Base-by-base conservation (phyloP, 2,329 filamentous ascomycete species). In the Nectriaceae sp. region DNA sequence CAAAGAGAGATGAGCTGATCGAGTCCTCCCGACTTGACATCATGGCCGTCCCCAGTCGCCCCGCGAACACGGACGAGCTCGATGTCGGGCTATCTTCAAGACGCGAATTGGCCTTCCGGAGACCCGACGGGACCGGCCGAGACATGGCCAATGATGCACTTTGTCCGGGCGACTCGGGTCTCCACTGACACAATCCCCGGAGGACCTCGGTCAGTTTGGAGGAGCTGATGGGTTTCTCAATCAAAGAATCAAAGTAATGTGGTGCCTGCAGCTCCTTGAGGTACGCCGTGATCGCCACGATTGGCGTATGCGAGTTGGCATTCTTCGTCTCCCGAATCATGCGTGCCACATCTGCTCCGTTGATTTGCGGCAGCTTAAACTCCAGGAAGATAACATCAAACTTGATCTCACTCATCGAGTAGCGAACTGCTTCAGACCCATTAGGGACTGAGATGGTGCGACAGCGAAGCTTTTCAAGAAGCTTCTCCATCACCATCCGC, bases 351-450 rank as follows among this genome's bases (percentile, higher is more conserved):
- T 99, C 94, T 11, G 90, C 89, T 20, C 94, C 94, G 61, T 91
- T 97, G 64, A 97, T 91, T 64, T 96, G 90, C 10, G 94, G 93
- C 39, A 99, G 76, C 67, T 93, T 95, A 74, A 91, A 97, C 70
- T 99, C 94, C 70, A 96, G 93, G 77, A 99, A 94, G 66, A 99
- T 97, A 61, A 97, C 90, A 70, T 99, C 94, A 65, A 97, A 99
- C 65, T 97, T 96, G 65, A 99, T 93, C 65, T 97, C 93, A 64
- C 93, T 93, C 78, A 96, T 89, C 21, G 94, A 91, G 70, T 94
- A 96, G 19, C 93, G 85, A 61, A 96, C 87, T 11, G 93, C 94
- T 65, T 99, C 94, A 0, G 90, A 87, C 1, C 94, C 94, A 59
- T 92, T 96, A 3, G 87, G 81, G 4, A 94, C 93, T 3, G 90